Conservation (phyloP, 192 early-diverging fungal species). For the Cetraspora pellucida region DNA sequence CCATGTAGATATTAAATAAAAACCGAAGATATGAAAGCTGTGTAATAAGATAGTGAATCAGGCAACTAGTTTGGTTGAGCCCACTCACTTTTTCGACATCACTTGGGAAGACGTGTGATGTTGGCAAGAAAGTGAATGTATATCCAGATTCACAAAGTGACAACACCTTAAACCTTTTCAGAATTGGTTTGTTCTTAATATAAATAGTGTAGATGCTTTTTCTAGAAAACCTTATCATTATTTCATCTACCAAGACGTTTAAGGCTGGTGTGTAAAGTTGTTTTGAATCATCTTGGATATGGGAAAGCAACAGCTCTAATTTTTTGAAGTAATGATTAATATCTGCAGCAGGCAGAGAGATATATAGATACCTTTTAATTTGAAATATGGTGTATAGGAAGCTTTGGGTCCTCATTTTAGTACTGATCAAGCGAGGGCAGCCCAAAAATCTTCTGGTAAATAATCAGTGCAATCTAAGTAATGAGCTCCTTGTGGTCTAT, state of each 20-base stretch:
- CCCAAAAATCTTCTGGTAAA: slow-evolving; percentile 11
- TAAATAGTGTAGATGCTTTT: neutral
- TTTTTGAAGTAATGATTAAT: neutral
- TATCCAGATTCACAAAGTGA: neutral
- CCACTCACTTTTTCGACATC: neutral
- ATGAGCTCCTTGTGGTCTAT: slow-evolving; percentile 3
- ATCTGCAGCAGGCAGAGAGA: neutral
- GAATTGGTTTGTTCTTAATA: slow-evolving; percentile 7
- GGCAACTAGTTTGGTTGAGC: neutral
- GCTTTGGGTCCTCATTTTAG: no score
- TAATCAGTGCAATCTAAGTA: neutral
- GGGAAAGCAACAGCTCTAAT: neutral
- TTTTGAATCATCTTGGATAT: neutral
- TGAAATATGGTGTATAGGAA: no score
- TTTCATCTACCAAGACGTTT: slow-evolving; percentile 3
- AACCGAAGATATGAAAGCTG: neutral
- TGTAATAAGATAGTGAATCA: neutral
- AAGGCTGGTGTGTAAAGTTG: neutral
- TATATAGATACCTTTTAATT: slow-evolving; percentile 8
- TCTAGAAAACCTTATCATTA: neutral
- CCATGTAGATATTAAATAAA: neutral
- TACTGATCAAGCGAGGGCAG: neutral
- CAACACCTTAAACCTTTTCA: neutral
- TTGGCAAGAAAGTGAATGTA: neutral
- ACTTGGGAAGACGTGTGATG: neutral